Evolutionary conservation across 805 yeast species (phyloP).

Genomic region (Yamadazyma akitaensis): DNA sequence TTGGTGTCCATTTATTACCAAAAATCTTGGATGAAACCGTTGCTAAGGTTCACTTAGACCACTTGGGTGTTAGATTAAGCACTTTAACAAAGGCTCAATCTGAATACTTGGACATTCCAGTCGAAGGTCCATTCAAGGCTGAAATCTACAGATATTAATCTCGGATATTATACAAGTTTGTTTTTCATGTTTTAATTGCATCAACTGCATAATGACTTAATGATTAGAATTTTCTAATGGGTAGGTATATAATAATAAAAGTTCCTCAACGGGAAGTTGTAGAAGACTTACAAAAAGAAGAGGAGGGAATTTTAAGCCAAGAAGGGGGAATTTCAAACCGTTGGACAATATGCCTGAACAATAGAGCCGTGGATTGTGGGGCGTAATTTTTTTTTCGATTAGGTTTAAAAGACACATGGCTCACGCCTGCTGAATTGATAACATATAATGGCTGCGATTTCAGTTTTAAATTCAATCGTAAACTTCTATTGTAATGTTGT

Average conservation of each 20-base stretch:
- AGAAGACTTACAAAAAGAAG: neutral
- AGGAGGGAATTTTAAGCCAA: neutral
- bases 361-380: no score
- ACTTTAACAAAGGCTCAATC: conserved; percentile 76
- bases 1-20: conserved; percentile 96
- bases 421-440: no score
- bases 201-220: conserved; percentile 43
- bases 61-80: conserved; percentile 87
- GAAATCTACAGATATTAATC: conserved; percentile 93
- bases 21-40: conserved; percentile 98
- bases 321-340: no score
- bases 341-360: no score
- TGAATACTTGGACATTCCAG: conserved; percentile 89
- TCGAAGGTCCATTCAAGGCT: conserved; percentile 96
- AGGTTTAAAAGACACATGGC: no score
- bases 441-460: no score
- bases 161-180: conserved; percentile 9
- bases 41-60: conserved; percentile 93
- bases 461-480: no score
- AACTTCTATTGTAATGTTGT: no score
- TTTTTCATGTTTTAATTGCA: conserved; percentile 32
- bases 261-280: conserved; percentile 17
- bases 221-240: conserved; percentile 17
- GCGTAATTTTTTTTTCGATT: no score
- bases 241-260: conserved; percentile 12